These are phyloP conservation scores for Aspergillus cavernicola DNA, from an alignment of 495 filamentous ascomycete species.

Conservation along the genomic window DNA sequence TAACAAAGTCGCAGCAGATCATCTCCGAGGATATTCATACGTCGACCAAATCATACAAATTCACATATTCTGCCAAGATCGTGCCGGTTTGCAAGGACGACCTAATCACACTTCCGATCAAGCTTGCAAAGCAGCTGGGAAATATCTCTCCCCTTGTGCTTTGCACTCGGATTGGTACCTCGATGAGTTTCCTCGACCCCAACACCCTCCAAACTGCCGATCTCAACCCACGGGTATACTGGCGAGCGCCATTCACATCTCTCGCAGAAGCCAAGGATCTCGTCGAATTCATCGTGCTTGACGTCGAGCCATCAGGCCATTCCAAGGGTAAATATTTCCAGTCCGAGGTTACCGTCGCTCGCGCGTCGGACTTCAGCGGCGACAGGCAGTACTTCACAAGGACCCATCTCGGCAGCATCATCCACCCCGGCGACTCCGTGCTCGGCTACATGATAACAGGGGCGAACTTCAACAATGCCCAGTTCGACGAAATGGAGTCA, in stretches of 20 bases:
- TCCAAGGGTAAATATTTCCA: conserved; percentile 78
- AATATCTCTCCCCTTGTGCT: conserved; percentile 81
- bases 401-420: conserved; percentile 82
- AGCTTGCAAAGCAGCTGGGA: conserved; percentile 76
- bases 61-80: conserved; percentile 79
- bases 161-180: conserved; percentile 85
- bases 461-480: conserved; percentile 83
- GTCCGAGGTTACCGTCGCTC: conserved; percentile 81
- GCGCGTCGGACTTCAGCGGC: conserved; percentile 80
- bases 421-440: conserved; percentile 87
- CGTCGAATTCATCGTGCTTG: conserved; percentile 89
- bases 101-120: conserved; percentile 84
- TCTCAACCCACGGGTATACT: conserved; percentile 74
- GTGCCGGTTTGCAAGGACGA: conserved; percentile 97
- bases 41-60: conserved; percentile 84
- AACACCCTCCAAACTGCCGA: conserved; percentile 88
- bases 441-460: conserved; percentile 87
- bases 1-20: conserved; percentile 86
- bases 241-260: conserved; percentile 78
- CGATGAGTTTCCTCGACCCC: conserved; percentile 85
- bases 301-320: conserved; percentile 77
- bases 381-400: conserved; percentile 83
- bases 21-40: conserved; percentile 95
- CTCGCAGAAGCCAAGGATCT: conserved; percentile 83
- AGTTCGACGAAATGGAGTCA: conserved; percentile 75